phyloP scores from a whole-genome alignment of 768 basidiomycete species.

The Imleria badia region DNA sequence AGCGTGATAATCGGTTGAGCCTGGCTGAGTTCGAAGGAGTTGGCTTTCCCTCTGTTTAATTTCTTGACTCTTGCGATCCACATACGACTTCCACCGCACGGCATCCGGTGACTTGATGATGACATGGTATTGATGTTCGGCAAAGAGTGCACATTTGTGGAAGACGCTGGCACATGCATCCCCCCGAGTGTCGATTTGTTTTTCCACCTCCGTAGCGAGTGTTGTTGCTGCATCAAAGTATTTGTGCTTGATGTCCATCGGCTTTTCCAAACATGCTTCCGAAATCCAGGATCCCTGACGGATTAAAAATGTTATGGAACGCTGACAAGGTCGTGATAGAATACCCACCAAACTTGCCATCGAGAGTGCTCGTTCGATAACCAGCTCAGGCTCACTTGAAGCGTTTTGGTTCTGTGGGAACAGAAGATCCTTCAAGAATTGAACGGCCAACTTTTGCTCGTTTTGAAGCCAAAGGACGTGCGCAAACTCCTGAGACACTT shows the following conservation, averaged over 20 bases:
- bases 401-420: constrained; percentile 12
- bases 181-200: constrained; percentile 17
- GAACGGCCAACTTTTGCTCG: constrained; percentile 82
- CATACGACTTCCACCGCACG: constrained; percentile 66
- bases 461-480: constrained; percentile 86
- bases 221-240: constrained; percentile 69
- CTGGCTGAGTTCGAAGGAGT: constrained; percentile 23
- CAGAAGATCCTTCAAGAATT: constrained; percentile 53
- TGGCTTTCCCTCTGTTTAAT: constrained; percentile 51
- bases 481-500: constrained; percentile 79
- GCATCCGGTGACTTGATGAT: constrained; percentile 69
- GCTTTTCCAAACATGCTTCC: constrained; percentile 80
- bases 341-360: constrained; percentile 64
- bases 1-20: constrained; percentile 20
- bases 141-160: constrained; percentile 84
- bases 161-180: constrained; percentile 58
- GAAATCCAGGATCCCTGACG: constrained; percentile 87
- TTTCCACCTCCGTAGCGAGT: constrained; percentile 28
- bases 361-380: constrained; percentile 41
- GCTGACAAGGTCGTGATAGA: neutral
- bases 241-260: constrained; percentile 61
- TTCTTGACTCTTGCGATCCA: constrained; percentile 70
- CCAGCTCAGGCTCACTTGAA: constrained; percentile 12
- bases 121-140: constrained; percentile 81
- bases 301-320: neutral